Evolutionary conservation across 805 yeast species (phyloP), one percentile per base, ranked within the genome.

Genomic region (Candida pseudofarinosa): DNA sequence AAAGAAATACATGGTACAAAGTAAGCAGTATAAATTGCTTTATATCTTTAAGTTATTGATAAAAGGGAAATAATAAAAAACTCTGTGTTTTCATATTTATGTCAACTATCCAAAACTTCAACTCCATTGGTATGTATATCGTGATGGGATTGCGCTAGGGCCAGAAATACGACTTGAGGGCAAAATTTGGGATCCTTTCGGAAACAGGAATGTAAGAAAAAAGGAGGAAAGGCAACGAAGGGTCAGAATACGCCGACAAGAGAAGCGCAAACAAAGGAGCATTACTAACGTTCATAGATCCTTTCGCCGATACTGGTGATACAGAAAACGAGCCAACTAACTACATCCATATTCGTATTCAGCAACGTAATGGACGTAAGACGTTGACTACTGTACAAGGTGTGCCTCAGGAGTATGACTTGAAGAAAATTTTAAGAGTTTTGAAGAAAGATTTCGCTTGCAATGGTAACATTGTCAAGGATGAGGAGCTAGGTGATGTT

Each of bases 251-350:
- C 15, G 34, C 3, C 34, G 6, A 15, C n/a, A 31, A 31, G 1
- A n/a, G n/a, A n/a, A n/a, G n/a, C n/a, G n/a, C n/a, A n/a, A n/a
- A n/a, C 16, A 5, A n/a, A 15, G 35, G 14, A 23, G 35, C 23
- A 23, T 23, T 41, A 47, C 53, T 38, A 39, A 40, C 49, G 33
- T 37, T 30, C 16, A 19, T 42, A 77, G 96, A 91, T 75, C 99
- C 99, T 51, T 91, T 91, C 83, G 97, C 98, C 83, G 99, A 91
- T 73, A 90, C 97, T 74, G 98, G 97, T 78, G 98, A 91, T 81
- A 95, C 93, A 75, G 97, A 91, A 70, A 85, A 96, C 58, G 91
- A 91, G 74, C 86, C 95, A 63, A 82, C 95, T 47, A 89, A 88
- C 77, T 88, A 90, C 75, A 88, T 91, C 71, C 99, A 90, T 73